phyloP scores from a whole-genome alignment of 345 rosid genomes.

The Abelmoschus esculentus region DNA sequence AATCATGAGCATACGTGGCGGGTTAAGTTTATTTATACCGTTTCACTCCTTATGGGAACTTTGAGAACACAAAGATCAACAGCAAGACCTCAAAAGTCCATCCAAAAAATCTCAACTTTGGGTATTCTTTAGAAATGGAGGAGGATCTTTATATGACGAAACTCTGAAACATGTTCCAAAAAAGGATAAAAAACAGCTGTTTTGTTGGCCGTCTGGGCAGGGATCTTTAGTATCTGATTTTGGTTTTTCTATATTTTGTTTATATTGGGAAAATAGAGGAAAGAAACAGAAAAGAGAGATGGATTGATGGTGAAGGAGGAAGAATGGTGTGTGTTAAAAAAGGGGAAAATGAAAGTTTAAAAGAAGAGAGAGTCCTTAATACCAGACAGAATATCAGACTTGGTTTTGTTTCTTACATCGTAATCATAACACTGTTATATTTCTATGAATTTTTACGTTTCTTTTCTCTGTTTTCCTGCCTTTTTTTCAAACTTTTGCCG shows the following conservation, averaged over 20 bases:
- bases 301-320: neutral
- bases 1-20: neutral
- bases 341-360: neutral
- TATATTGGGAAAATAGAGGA: neutral
- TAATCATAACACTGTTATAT: neutral
- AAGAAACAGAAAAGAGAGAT: neutral
- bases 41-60: constrained; percentile 2
- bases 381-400: constrained; percentile 44
- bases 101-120: neutral
- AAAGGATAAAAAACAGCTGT: neutral
- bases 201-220: neutral
- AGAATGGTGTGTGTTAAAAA: neutral
- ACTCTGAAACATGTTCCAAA: constrained; percentile 7
- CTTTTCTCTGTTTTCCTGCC: neutral
- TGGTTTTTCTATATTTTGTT: no score
- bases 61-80: constrained; percentile 7
- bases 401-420: constrained; percentile 21
- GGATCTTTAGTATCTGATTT: no score
- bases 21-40: neutral
- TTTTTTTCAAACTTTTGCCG: neutral
- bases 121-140: constrained; percentile 1
- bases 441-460: neutral
- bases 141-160: constrained; percentile 6
- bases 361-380: constrained; percentile 22
- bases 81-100: constrained; percentile 5